These are phyloP conservation scores for Globisporangium camurandrum DNA, from an alignment of 352 stramenopile species.

Conservation along the genomic window DNA sequence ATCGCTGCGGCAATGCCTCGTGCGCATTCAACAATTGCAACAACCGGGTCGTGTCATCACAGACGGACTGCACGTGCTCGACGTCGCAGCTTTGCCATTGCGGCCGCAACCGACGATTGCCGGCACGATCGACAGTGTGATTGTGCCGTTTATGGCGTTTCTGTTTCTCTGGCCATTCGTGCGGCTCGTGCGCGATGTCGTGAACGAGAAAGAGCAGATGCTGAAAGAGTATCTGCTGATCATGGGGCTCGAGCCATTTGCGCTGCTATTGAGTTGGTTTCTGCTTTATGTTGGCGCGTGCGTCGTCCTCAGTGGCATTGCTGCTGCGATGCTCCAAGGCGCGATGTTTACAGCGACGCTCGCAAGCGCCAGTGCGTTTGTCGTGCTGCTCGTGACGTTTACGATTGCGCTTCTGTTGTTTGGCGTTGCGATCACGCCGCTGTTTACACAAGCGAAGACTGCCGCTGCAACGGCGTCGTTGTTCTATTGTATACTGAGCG, in stretches of 20 bases:
- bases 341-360: constrained; percentile 51
- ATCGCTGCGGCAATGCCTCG: too few relatives aligned
- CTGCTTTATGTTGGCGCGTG: constrained; percentile 71
- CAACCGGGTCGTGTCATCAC: constrained; percentile 8
- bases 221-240: constrained; percentile 88
- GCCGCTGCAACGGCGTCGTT: constrained; percentile 52
- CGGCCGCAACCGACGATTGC: constrained; percentile 33
- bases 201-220: constrained; percentile 87
- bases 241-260: constrained; percentile 73
- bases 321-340: constrained; percentile 41
- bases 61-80: constrained; percentile 41
- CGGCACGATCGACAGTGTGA: constrained; percentile 48
- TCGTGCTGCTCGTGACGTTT: constrained; percentile 53
- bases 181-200: constrained; percentile 77
- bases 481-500: constrained; percentile 52
- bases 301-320: constrained; percentile 36
- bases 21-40: too few relatives aligned
- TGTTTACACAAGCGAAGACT: constrained; percentile 70
- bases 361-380: constrained; percentile 40
- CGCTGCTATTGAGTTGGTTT: constrained; percentile 72
- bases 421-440: constrained; percentile 56
- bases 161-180: constrained; percentile 85
- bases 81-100: constrained; percentile 26
- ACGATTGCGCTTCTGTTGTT: constrained; percentile 60
- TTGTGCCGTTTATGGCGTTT: constrained; percentile 68